Conservation (phyloP, 2,329 filamentous ascomycete species). For the Verticillium longisporum region DNA sequence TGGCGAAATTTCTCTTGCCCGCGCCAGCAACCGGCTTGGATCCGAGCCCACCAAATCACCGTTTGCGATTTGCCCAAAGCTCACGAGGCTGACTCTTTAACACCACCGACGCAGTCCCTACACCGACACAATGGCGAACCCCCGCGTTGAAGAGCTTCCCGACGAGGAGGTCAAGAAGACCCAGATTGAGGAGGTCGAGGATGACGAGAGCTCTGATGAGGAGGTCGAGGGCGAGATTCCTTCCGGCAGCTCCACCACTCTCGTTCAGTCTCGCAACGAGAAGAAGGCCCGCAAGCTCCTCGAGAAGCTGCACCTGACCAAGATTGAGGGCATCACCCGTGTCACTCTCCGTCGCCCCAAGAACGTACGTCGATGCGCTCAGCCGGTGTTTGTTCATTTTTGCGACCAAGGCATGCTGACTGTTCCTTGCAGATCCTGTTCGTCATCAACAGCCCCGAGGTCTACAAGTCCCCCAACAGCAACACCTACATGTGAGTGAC, state of each 20-base stretch:
- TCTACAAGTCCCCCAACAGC: constrained; percentile 98
- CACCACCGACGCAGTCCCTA: constrained; percentile 18
- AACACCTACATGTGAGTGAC: constrained; percentile 96
- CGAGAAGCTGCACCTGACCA: constrained; percentile 94
- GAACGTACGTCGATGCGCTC: constrained; percentile 67
- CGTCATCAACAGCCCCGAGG: constrained; percentile 98
- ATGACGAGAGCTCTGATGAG: constrained; percentile 63
- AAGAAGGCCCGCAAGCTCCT: constrained; percentile 99
- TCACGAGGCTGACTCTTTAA: constrained; percentile 13
- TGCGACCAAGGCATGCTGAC: neutral
- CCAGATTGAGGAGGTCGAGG: constrained; percentile 66
- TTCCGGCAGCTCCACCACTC: constrained; percentile 70
- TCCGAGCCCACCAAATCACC: constrained; percentile 7
- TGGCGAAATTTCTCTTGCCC: neutral
- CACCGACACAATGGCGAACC: constrained; percentile 79
- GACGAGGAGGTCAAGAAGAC: constrained; percentile 85
- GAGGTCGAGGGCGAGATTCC: constrained; percentile 73
- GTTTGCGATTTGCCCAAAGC: neutral
- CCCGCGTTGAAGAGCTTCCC: constrained; percentile 93
- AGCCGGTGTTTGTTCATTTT: neutral
- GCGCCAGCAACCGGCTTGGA: neutral
- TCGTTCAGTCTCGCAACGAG: constrained; percentile 98
- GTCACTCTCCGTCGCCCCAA: constrained; percentile 97
- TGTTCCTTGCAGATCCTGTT: constrained; percentile 72
- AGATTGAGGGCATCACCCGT: constrained; percentile 93